Percentiles rank a stretch among this genome's conserved stretches.
Conservation (phyloP, 768 basidiomycete species). For the Rhodotorula paludigena region DNA sequence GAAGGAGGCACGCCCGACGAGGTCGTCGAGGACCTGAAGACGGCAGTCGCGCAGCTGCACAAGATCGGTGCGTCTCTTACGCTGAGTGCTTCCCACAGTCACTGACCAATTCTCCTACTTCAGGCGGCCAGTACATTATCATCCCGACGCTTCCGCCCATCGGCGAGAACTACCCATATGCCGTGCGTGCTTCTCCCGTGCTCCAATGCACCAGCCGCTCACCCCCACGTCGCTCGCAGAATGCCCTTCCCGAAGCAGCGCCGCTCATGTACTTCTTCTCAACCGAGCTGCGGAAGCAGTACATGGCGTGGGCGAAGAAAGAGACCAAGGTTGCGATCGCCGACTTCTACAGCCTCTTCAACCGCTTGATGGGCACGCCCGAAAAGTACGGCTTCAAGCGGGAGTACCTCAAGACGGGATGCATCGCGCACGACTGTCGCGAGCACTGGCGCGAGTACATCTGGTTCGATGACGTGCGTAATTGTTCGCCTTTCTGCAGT, state of each 20-base stretch:
- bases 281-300: not conserved
- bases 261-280: not conserved
- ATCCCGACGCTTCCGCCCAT: slow-evolving; percentile 1
- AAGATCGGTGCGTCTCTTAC: not conserved
- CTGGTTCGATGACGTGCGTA: slow-evolving; percentile 24
- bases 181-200: not conserved
- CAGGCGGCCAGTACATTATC: slow-evolving; percentile 18
- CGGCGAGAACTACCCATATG: slow-evolving; percentile 19
- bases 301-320: not conserved
- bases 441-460: not conserved
- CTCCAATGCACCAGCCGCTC: not conserved
- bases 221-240: not conserved
- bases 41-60: not conserved
- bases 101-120: not conserved
- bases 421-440: not conserved
- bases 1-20: not conserved
- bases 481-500: not conserved
- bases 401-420: slow-evolving; percentile 9
- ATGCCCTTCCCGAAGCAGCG: slow-evolving; percentile 1
- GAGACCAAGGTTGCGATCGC: not conserved
- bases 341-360: slow-evolving; percentile 12
- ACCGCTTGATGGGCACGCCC: not conserved
- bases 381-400: slow-evolving; percentile 7
- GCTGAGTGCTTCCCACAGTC: too few relatives aligned
- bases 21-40: not conserved